Conservation (phyloP, 805 yeast species). For the Yamadazyma philogaea region DNA sequence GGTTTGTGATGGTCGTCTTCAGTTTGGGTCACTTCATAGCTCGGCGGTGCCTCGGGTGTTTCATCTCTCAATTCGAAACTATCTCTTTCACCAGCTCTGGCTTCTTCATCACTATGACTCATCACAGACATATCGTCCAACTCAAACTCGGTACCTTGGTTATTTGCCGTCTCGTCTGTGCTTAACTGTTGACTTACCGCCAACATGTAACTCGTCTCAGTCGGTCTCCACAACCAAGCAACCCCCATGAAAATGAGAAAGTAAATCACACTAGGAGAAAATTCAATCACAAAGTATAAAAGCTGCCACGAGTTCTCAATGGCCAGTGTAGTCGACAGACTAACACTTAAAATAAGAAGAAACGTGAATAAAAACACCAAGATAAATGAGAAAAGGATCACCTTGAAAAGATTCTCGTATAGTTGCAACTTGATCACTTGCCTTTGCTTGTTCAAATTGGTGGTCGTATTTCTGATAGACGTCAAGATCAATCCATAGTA, state of each 20-base stretch:
- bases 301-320: slow-evolving; percentile 90
- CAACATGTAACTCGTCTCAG: slow-evolving; percentile 88
- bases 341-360: slow-evolving; percentile 64
- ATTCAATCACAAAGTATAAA: slow-evolving; percentile 82
- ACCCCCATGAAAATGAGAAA: slow-evolving; percentile 78
- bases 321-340: slow-evolving; percentile 71
- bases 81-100: slow-evolving; percentile 19
- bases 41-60: slow-evolving; percentile 27
- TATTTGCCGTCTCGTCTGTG: slow-evolving; percentile 57
- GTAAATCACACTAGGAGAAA: slow-evolving; percentile 92
- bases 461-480: slow-evolving; percentile 72
- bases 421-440: slow-evolving; percentile 87
- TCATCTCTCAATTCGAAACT: slow-evolving; percentile 36
- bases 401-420: slow-evolving; percentile 74
- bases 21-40: slow-evolving; percentile 21
- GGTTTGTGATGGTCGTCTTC: slow-evolving; percentile 13
- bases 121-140: slow-evolving; percentile 55
- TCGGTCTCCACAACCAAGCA: slow-evolving; percentile 96
- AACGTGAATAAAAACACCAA: slow-evolving; percentile 69
- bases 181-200: slow-evolving; percentile 94
- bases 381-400: slow-evolving; percentile 70
- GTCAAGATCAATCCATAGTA: slow-evolving; percentile 75
- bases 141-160: slow-evolving; percentile 54
- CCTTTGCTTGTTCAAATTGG: slow-evolving; percentile 73
- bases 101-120: slow-evolving; percentile 43